Evolutionary conservation across 2,329 filamentous ascomycete species (phyloP), one percentile per base, ranked within the genome.

Genomic region (Onygenales sp.): DNA sequence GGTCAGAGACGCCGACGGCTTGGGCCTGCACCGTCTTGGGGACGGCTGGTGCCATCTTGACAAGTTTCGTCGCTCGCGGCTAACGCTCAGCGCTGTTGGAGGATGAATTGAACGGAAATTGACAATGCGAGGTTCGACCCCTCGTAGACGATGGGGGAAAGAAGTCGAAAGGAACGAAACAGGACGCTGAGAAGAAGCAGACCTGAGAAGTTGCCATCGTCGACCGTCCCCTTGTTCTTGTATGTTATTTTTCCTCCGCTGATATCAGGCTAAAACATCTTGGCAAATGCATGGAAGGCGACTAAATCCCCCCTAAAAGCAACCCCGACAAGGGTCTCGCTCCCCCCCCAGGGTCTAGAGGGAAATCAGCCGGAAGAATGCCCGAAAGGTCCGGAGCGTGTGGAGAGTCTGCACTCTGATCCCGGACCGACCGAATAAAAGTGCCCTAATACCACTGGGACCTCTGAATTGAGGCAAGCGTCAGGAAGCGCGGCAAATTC

Each of bases 351-450:
- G 21, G 33, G n/a, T 47, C 27, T 32, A 3, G 9, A 21, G 44
- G 44, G 44, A 32, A 32, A 33, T 47, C 44, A 47, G 44, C 27
- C 44, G 44, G 44, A 47, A 13, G 21, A 33, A 47, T 47, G 33
- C 44, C 44, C 51, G 54, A 54, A 50, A 55, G 53, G 56, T 42
- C 53, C 32, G 46, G 2, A 39, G 13, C 36, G 36, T 39, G 9
- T 39, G 36, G 9, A 39, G 9, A 39, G 36, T 39, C 9, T 39
- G 36, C 9, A 7, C 21, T 27, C 3, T 27, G 36, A 39, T 7
- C 13, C 36, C 9, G 7, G 36, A 9, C 36, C 13, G 13, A 39
- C 3, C 36, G 2, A 39, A n/a, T n/a, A 9, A 9, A 39, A 39
- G 6, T 39, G 36, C 36, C 36, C 36, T n/a, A 39, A 39, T 27